Percentiles rank a stretch among this genome's conserved stretches.
Conservation (phyloP, 371 early-diverging fungal species). For the Circinella minor region DNA sequence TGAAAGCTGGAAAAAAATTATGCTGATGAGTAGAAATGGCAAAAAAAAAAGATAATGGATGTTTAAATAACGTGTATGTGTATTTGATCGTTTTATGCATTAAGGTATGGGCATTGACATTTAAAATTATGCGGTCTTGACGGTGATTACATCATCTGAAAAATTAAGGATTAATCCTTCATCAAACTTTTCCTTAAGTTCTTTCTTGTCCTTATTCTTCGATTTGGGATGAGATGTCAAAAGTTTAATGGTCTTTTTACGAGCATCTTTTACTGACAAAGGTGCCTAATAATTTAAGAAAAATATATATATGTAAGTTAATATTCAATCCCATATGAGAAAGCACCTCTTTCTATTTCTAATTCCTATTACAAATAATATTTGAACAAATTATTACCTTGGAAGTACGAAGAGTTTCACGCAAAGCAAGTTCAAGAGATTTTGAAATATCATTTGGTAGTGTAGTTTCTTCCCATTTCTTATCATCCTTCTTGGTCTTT, state of each 20-base stretch:
- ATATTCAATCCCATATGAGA: too few species aligned
- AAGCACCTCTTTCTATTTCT: too few species aligned
- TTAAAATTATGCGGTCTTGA: conserved; percentile 16
- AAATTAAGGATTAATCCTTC: conserved; percentile 22
- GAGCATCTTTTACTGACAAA: conserved; percentile 33
- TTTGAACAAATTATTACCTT: neutral
- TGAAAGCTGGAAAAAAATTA: too few species aligned
- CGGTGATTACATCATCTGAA: conserved; percentile 16
- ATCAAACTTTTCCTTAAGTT: conserved; percentile 26
- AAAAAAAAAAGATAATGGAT: too few species aligned
- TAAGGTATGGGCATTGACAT: too few species aligned
- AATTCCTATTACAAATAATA: too few species aligned
- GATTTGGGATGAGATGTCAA: conserved; percentile 37
- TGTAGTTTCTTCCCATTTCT: conserved; percentile 33
- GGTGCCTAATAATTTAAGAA: conserved; percentile 21
- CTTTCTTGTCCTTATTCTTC: conserved; percentile 20
- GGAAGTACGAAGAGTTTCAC: conserved; percentile 32
- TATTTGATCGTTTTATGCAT: too few species aligned
- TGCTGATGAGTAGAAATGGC: too few species aligned
- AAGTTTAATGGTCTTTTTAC: conserved; percentile 40
- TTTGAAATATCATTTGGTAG: conserved; percentile 30
- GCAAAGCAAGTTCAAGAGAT: conserved; percentile 34
- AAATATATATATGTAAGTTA: neutral
- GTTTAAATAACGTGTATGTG: too few species aligned
- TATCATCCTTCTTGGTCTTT: conserved; percentile 23